These are phyloP conservation scores for Puccinia triticina DNA, from an alignment of 1,284 basidiomycete species.

Conservation along the genomic window DNA sequence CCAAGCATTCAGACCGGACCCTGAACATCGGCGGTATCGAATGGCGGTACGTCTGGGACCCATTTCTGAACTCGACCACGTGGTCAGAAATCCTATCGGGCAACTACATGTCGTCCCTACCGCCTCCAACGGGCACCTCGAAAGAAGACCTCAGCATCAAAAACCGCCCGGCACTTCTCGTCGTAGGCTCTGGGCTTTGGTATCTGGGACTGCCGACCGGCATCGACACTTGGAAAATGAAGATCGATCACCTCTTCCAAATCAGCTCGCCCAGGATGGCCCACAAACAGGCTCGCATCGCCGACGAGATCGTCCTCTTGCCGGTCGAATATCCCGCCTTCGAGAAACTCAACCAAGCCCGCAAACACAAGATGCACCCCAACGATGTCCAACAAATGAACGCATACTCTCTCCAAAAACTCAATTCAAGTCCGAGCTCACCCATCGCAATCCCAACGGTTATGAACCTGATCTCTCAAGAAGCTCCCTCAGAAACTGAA, in stretches of 20 bases:
- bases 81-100: conserved; percentile 61
- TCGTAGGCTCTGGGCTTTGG: conserved; percentile 83
- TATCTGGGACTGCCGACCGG: conserved; percentile 66
- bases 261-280: neutral
- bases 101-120: conserved; percentile 54
- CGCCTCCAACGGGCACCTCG: conserved; percentile 48
- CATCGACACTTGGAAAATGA: conserved; percentile 27
- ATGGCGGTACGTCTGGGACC: conserved; percentile 58
- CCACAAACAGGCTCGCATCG: neutral
- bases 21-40: conserved; percentile 66
- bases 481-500: conserved; percentile 65
- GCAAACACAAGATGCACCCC: conserved; percentile 38
- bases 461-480: conserved; percentile 51
- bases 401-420: conserved; percentile 25
- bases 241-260: conserved; percentile 30
- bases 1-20: conserved; percentile 59
- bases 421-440: conserved; percentile 16
- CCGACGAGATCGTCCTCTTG: conserved; percentile 45
- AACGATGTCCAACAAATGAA: conserved; percentile 41
- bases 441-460: conserved; percentile 41
- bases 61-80: conserved; percentile 72
- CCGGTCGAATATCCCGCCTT: conserved; percentile 42
- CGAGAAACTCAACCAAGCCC: conserved; percentile 34
- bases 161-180: conserved; percentile 68
- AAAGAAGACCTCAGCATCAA: neutral